phyloP scores from a whole-genome alignment of 148 eudicot genomes.

The Persicaria maculosa region DNA sequence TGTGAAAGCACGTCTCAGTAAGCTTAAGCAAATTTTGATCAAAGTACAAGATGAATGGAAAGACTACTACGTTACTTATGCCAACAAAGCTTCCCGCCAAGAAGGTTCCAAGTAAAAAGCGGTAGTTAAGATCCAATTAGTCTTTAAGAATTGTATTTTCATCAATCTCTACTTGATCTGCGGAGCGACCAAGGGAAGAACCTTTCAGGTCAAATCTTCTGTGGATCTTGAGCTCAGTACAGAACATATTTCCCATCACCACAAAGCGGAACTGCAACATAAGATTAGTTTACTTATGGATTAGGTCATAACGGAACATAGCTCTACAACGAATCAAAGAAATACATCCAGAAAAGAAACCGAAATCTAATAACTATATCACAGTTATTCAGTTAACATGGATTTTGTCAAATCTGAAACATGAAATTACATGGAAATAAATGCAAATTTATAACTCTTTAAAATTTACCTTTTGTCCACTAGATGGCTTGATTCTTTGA shows the following conservation, averaged over 20 bases:
- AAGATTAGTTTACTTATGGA: slow-evolving; percentile 12
- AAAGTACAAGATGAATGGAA: not conserved
- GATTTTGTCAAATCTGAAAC: too few species aligned
- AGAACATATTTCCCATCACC: slow-evolving; percentile 99
- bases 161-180: too few species aligned
- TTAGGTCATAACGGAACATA: too few species aligned
- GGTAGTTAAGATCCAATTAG: slow-evolving; percentile 81
- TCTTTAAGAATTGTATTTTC: slow-evolving; percentile 92
- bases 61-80: slow-evolving; percentile 37
- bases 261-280: slow-evolving; percentile 87
- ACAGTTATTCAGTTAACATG: not conserved
- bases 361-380: too few species aligned
- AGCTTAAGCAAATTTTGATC: slow-evolving; percentile 1
- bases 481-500: slow-evolving; percentile 83
- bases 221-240: slow-evolving; percentile 94
- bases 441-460: not conserved
- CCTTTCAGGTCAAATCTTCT: too few species aligned
- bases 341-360: too few species aligned
- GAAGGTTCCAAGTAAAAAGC: slow-evolving; percentile 93
- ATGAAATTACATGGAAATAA: not conserved
- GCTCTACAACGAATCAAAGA: not conserved
- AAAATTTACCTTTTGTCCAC: slow-evolving; percentile 89
- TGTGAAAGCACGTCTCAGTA: too few species aligned
- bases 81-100: slow-evolving; percentile 67
- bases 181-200: too few species aligned